Evolutionary conservation across 2,329 filamentous ascomycete species (phyloP).

Genomic region (Fulvia fulva): DNA sequence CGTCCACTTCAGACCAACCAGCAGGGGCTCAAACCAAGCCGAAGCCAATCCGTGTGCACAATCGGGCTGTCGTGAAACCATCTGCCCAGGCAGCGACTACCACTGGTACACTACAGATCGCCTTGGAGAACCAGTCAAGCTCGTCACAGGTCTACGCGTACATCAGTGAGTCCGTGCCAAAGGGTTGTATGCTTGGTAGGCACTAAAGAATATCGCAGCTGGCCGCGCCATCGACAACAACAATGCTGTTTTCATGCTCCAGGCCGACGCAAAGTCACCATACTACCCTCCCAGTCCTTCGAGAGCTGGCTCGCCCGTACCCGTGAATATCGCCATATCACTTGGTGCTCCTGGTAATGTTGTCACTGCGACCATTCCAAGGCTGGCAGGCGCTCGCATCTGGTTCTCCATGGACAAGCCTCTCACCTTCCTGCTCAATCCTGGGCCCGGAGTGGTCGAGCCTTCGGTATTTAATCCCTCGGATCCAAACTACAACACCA

Average conservation of each 20-base stretch:
- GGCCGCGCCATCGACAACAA: slow-evolving; percentile 35
- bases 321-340: slow-evolving; percentile 41
- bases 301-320: slow-evolving; percentile 34
- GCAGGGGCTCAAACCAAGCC: slow-evolving; percentile 1
- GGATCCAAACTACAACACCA: slow-evolving; percentile 45
- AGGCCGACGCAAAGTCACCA: slow-evolving; percentile 33
- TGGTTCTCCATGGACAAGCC: slow-evolving; percentile 34
- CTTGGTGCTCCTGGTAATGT: slow-evolving; percentile 37
- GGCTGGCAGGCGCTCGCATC: slow-evolving; percentile 36
- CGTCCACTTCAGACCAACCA: not conserved
- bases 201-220: slow-evolving; percentile 16
- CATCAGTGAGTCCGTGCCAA: slow-evolving; percentile 49
- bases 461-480: slow-evolving; percentile 35
- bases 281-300: slow-evolving; percentile 35
- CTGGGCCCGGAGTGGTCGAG: slow-evolving; percentile 36
- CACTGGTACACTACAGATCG: slow-evolving; percentile 29
- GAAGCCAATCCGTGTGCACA: slow-evolving; percentile 10
- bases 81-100: slow-evolving; percentile 21
- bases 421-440: slow-evolving; percentile 35
- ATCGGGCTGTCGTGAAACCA: slow-evolving; percentile 11
- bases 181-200: not conserved
- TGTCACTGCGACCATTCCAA: slow-evolving; percentile 33
- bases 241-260: slow-evolving; percentile 32
- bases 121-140: slow-evolving; percentile 32
- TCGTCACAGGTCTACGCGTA: slow-evolving; percentile 35